Base-by-base conservation (phyloP, 148 eudicot genomes). In the Rheum nobile region DNA sequence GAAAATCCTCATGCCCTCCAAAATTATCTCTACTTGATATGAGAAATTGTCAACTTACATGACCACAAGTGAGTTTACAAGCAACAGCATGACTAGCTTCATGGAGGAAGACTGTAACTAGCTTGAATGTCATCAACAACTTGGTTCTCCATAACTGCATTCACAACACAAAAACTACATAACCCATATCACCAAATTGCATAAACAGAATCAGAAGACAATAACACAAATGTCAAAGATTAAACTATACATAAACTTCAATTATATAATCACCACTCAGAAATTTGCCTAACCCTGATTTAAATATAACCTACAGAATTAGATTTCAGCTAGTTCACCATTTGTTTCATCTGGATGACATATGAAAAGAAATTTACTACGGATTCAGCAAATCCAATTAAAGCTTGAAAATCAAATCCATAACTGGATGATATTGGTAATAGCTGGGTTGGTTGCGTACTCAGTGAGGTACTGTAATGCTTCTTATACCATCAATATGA, bases 61-160 rank as follows among this genome's bases (percentile, higher is more conserved):
- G 90, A 67, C 98, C 98, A 75, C 98, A 93, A 74, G 98, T 93
- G 57, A 93, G 94, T 81, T 89, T 90, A 79, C 96, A 90, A 71
- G 98, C 98, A 75, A 93, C 80, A 37, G 96, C 98, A 82, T 93
- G 98, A 75, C 98, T 90, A 55, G 89, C 94, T 86, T 93, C 98
- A 67, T 93, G 98, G 79, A 93, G 87, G 87, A 93, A 90, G 24
- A 93, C 90, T 26, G 96, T 90, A 28, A 93, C 85, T 61, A 93
- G 96, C 82, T 93, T 93, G 85, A 93, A 89, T 38, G 98, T 96
- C 86, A 83, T 80, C 75, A 93, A 80, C 76, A 90, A 76, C 34
- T 85, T 70, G n/a, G 94, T 93, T 79, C 96, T 90, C 98, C 98
- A 90, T 73, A 93, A 82, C 98, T 93, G 82, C 79, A 76, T 71